Base-by-base conservation (phyloP, 495 filamentous ascomycete genomes). In the Xylaria nigripes region DNA sequence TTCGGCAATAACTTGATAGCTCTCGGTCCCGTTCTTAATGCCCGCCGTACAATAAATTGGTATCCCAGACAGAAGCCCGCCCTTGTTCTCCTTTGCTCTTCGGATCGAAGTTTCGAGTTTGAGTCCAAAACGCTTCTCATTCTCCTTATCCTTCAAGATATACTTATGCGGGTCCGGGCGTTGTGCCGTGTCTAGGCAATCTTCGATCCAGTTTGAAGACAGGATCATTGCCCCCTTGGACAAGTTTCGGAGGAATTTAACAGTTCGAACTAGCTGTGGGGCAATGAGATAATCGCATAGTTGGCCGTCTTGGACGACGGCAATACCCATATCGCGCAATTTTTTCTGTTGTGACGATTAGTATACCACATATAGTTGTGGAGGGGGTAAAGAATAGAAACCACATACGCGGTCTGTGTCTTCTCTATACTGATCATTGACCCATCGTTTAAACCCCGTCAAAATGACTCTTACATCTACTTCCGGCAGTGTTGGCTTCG, bases 171-270 rank as follows among this genome's bases (percentile, higher is more conserved):
- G 73, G 15, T 83, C 68, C 0, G 84, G 77, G 3, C 84, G 61
- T 59, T 72, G 60, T 36, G 69, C 71, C 4, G 69, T 67, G 55
- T 86, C 76, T 3, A 96, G 75, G 32, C 86, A 90, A 10, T 76
- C 72, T 24, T 89, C 85, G 52, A 96, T 78, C 70, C 86, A 99
- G n/a, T 82, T 78, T 0, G 84, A 84, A 38, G 78, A 81, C 34
- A 96, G 71, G 30, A 97, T 79, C 2, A 78, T 75, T 0, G 89
- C 87, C 1, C 82, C 89, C 55, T 78, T 80, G 12, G 93, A 90
- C 7, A 99, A 68, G 29, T 89, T 88, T 45, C 82, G 82, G 40
- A 96, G 84, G 63, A 99, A 99, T 61, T 99, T 99, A 52, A 86
- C 81, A 0, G 93, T 99, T 32, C 92, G 83, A 15, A 95, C 78